These are phyloP conservation scores for Leishmania gerbilli DNA, from an alignment of 208 protist species.

Conservation along the genomic window DNA sequence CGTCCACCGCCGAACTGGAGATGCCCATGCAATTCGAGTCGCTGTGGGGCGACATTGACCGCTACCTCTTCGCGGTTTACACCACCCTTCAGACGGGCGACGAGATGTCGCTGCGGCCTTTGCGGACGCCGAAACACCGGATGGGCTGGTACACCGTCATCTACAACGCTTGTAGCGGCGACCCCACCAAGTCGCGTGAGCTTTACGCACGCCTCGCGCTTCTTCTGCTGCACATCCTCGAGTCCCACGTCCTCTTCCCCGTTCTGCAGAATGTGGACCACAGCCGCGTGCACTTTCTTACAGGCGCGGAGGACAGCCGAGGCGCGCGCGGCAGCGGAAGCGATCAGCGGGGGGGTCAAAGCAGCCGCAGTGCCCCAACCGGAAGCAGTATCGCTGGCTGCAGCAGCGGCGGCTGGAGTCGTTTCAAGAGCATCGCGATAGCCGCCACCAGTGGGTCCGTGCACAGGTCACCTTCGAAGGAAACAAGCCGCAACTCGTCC, in stretches of 20 bases:
- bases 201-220: conserved; percentile 58
- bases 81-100: conserved; percentile 37
- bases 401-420: conserved; percentile 17
- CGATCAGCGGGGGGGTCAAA: background rate
- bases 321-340: conserved; percentile 1
- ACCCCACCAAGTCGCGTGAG: conserved; percentile 51
- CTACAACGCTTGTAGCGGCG: conserved; percentile 65
- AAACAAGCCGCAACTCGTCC: conserved; percentile 18
- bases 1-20: background rate
- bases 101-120: conserved; percentile 33
- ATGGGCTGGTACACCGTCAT: conserved; percentile 82
- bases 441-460: background rate
- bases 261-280: conserved; percentile 46
- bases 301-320: conserved; percentile 15
- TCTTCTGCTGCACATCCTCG: conserved; percentile 54
- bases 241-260: conserved; percentile 63
- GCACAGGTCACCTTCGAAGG: conserved; percentile 2
- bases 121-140: conserved; percentile 49
- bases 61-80: conserved; percentile 47
- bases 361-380: conserved; percentile 5
- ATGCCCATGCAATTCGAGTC: conserved; percentile 26
- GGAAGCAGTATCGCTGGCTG: background rate
- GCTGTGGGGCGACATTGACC: conserved; percentile 46
- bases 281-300: conserved; percentile 25
- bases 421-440: conserved; percentile 12